Conservation (phyloP, 768 basidiomycete genomes). For the Boletus barrowsii region DNA sequence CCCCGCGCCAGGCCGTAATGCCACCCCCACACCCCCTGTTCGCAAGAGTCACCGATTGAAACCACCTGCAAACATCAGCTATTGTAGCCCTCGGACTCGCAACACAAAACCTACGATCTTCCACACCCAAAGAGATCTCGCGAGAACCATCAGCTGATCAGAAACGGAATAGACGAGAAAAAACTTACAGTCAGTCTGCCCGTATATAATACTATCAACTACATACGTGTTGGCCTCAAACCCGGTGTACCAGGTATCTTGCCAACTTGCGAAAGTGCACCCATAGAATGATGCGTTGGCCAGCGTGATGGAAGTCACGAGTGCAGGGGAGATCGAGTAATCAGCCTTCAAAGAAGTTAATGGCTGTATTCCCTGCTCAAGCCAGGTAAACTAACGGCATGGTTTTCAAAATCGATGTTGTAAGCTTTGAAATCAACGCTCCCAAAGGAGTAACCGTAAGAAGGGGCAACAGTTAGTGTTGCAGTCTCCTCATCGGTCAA, state of each 20-base stretch:
- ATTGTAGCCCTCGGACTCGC: not conserved
- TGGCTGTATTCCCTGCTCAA: not conserved
- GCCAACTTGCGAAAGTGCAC: constrained; percentile 11
- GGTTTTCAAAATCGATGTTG: constrained; percentile 65
- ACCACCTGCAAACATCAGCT: constrained; percentile 42
- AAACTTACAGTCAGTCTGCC: constrained; percentile 59
- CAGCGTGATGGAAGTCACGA: constrained; percentile 60
- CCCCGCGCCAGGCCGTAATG: constrained; percentile 63
- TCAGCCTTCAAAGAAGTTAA: constrained; percentile 39
- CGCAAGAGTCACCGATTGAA: constrained; percentile 55
- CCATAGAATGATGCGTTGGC: constrained; percentile 59
- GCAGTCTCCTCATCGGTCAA: constrained; percentile 58
- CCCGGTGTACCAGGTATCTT: constrained; percentile 59
- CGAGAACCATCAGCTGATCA: not conserved
- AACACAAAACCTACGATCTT: not conserved
- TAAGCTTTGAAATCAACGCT: constrained; percentile 60
- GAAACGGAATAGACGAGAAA: not conserved
- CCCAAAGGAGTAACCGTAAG: constrained; percentile 47
- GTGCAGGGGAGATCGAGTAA: constrained; percentile 57
- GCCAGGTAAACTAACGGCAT: constrained; percentile 44
- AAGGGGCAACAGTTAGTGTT: constrained; percentile 55
- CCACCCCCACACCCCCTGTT: constrained; percentile 66
- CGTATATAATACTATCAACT: constrained; percentile 59
- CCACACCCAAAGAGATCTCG: constrained; percentile 17
- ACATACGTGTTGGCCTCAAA: constrained; percentile 56